Conservation (phyloP, 306 rosid genomes). For the Quercus cerris region DNA sequence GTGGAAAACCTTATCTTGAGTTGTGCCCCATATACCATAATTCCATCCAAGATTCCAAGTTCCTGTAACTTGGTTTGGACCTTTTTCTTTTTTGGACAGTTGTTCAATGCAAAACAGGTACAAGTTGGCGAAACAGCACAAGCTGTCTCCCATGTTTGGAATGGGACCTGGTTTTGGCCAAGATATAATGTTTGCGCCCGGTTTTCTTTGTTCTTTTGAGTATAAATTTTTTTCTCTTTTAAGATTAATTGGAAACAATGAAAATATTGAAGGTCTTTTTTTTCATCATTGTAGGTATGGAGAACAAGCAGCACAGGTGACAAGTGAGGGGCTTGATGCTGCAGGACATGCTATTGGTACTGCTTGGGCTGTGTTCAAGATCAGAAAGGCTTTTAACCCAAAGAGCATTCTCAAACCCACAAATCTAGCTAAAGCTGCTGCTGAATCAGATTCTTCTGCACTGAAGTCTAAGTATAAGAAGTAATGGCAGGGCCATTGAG, state of each 20-base stretch:
- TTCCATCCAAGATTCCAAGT: not conserved
- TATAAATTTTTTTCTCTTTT: not conserved
- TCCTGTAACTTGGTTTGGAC: not conserved
- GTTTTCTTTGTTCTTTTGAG: not conserved
- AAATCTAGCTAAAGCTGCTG: slow-evolving; percentile 63
- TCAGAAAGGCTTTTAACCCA: slow-evolving; percentile 77
- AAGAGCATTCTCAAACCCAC: slow-evolving; percentile 73
- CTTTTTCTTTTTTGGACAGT: not conserved
- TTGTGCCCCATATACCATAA: not conserved
- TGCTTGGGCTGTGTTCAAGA: slow-evolving; percentile 90
- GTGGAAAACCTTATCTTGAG: not conserved
- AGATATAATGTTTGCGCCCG: not conserved
- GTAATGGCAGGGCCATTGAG: not conserved
- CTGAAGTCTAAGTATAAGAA: slow-evolving; percentile 32
- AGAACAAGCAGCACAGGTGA: slow-evolving; percentile 58
- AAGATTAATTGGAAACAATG: not conserved
- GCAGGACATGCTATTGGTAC: slow-evolving; percentile 87
- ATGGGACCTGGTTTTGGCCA: not conserved
- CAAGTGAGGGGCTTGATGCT: slow-evolving; percentile 79
- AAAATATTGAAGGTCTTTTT: not conserved
- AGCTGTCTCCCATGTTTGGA: not conserved
- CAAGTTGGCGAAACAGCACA: not conserved
- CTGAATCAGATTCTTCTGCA: slow-evolving; percentile 33
- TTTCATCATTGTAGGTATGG: slow-evolving; percentile 57
- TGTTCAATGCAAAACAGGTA: not conserved